Evolutionary conservation across 2,329 filamentous ascomycete genomes (phyloP).

Genomic region (Colletotrichum spinosum): DNA sequence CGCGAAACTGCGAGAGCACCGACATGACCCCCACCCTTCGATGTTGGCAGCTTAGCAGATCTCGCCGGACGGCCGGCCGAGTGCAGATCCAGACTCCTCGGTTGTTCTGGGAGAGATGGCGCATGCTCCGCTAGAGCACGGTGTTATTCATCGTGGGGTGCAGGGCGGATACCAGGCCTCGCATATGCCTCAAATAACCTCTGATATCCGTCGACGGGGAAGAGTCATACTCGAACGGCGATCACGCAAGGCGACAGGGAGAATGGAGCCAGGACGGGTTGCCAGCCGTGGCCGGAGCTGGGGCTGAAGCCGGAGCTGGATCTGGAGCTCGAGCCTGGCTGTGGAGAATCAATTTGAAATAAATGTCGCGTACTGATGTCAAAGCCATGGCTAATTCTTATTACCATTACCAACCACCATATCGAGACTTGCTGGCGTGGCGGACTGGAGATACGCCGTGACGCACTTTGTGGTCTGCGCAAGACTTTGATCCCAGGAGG

Average conservation of each 20-base stretch:
- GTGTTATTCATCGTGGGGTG: conserved; percentile 36
- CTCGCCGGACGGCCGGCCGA: conserved; percentile 34
- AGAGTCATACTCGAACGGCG: conserved; percentile 28
- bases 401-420: conserved; percentile 26
- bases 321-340: no score
- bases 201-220: conserved; percentile 23
- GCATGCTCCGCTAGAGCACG: conserved; percentile 25
- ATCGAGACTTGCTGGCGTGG: conserved; percentile 11
- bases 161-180: conserved; percentile 23
- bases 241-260: conserved; percentile 29
- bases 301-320: no score
- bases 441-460: conserved; percentile 26
- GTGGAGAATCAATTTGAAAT: conserved; percentile 4
- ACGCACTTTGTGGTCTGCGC: conserved; percentile 14
- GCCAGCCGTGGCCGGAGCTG: no score
- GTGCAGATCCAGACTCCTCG: conserved; percentile 24
- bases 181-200: conserved; percentile 36
- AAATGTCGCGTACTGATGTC: conserved; percentile 27
- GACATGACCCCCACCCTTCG: conserved; percentile 31
- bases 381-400: conserved; percentile 30
- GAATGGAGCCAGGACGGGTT: background rate
- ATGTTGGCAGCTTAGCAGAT: conserved; percentile 27
- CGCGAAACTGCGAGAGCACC: conserved; percentile 34
- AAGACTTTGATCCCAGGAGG: background rate
- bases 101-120: conserved; percentile 13